Evolutionary conservation across 306 rosid genomes (phyloP), one percentile per base, ranked within the genome.

Genomic region (Prunus salicina): DNA sequence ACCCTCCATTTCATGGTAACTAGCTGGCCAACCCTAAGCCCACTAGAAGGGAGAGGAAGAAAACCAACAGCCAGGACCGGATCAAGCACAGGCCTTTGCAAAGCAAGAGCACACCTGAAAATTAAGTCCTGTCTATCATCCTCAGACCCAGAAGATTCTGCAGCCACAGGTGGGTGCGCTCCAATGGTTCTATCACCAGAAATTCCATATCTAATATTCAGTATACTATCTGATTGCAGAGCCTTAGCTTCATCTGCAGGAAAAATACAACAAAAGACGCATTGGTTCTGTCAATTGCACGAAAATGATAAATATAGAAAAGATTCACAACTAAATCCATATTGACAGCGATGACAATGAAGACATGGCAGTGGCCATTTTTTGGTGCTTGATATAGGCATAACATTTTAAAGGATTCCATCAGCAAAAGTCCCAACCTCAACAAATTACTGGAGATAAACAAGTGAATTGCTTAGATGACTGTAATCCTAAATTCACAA

Each of bases 71-170:
- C 96, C 74, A 96, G 76, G 82, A 93, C 85, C 49, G 99, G 99
- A 73, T 96, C 96, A 78, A 96, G 98, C 76, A 96, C 98, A 43
- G 99, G 99, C 91, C 90, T 87, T 79, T 91, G 97, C 91, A 96
- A 83, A 77, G 85, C 81, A 78, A 96, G 87, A 76, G 91, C 82
- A 80, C 96, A 92, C 78, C 81, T 88, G 89, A 96, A 96, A 78
- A 91, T 79, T 84, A 92, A 88, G 73, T 87, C 93, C 83, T 84
- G 91, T 74, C 83, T 80, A 64, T 79, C 80, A 80, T 77, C 82
- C 75, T 82, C 85, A 61, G 81, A 80, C 72, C 71, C 81, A 62
- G 88, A 62, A 72, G 89, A 78, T 68, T 84, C 83, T 56, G 78
- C 62, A 69, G 79, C 67, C 49, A 87, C 86, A 74, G 99, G 97